Base-by-base conservation (phyloP, 2,329 filamentous ascomycete species). In the Calonectria multiphialidica region DNA sequence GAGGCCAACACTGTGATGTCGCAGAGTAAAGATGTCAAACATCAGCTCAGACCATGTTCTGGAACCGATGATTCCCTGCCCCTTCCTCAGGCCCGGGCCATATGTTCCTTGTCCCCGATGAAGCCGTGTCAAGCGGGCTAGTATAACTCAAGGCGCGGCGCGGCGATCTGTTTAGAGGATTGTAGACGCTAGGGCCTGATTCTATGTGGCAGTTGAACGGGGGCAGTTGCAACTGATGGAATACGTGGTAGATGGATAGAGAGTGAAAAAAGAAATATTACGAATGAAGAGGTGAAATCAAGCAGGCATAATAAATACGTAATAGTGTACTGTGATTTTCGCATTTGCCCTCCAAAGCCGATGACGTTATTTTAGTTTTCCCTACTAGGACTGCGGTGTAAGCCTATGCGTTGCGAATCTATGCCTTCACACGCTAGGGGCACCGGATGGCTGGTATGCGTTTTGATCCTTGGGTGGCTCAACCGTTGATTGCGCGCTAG, bases 41-140 rank as follows among this genome's bases (percentile, higher is more conserved):
- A 2, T n/a, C 35, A 21, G 23, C 23, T 16, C 10, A 8, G 23
- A 33, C 37, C 16, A 12, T 6, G 9, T 30, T 16, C 10, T 21
- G 44, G 9, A 21, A 45, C 42, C 23, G 3, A 30, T 23, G 9
- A 15, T 21, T 45, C 12, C 9, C 30, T 44, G 28, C 25, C 8
- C n/a, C 23, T 62, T 62, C 40, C 57, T 33, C 57, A 62, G 40
- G 57, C 57, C 57, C 57, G 40, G 57, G 18, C 13, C n/a, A 50
- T 44, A 8, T 44, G 44, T 61, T 68, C 66, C 66, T 61, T 68
- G 55, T 62, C 21, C 35, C 66, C 53, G 66, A 28, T 10, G 18
- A 50, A 35, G 37, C 5, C 8, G 47, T 57, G n/a, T 61, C 16
- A 30, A 68, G 50, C 15, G 35, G 23, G 15, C 13, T 49, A 57